Conservation (phyloP, 2,329 filamentous ascomycete genomes). For the Clonostachys chloroleuca region DNA sequence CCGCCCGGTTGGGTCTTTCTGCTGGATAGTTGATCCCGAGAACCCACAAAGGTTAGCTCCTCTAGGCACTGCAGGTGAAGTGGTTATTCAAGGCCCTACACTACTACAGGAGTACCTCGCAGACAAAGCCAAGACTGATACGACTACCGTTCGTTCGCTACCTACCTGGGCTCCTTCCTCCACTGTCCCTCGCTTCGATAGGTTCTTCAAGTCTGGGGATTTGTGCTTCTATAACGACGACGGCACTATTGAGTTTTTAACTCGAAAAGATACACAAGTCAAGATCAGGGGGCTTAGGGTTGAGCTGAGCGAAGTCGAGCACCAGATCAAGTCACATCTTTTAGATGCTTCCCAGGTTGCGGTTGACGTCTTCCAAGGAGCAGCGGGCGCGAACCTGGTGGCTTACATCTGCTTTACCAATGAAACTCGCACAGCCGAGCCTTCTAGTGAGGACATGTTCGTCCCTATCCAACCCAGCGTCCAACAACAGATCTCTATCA, state of each 20-base stretch:
- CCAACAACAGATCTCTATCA: conserved; percentile 7
- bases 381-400: not conserved
- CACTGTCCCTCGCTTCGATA: conserved; percentile 3
- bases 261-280: conserved; percentile 1
- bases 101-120: conserved; percentile 43
- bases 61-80: conserved; percentile 5
- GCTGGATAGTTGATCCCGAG: conserved; percentile 5
- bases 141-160: not conserved
- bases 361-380: not conserved
- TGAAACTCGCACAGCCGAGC: not conserved
- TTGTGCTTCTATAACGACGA: not conserved
- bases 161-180: conserved; percentile 3
- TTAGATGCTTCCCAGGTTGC: not conserved
- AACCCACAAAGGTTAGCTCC: conserved; percentile 3
- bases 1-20: conserved; percentile 2
- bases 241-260: not conserved
- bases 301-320: conserved; percentile 1
- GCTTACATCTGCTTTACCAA: not conserved
- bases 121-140: conserved; percentile 15
- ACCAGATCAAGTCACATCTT: not conserved
- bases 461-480: conserved; percentile 1
- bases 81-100: conserved; percentile 17
- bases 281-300: not conserved
- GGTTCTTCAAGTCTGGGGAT: not conserved
- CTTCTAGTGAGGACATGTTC: conserved; percentile 2